Evolutionary conservation across 176 grass and related monocot genomes (phyloP).

Genomic region (Carex scoparia): DNA sequence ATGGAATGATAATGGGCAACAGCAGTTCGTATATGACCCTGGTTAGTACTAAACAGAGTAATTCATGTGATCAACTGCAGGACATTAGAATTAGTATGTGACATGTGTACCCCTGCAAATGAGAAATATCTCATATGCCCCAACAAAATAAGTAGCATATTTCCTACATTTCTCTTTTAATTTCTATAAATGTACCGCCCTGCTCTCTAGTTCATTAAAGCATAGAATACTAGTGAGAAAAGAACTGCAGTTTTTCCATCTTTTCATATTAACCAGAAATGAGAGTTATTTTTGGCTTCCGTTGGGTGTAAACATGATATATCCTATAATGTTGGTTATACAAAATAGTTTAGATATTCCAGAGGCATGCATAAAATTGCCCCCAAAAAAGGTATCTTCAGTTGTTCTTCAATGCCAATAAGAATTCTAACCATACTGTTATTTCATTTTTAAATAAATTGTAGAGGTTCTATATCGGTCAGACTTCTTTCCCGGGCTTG

Average conservation of each 20-base stretch:
- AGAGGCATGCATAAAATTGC: neutral
- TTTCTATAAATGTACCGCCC: neutral
- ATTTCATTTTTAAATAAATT: neutral
- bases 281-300: neutral
- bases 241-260: neutral
- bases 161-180: neutral
- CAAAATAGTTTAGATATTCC: neutral
- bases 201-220: conserved; percentile 6
- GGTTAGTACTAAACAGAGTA: conserved; percentile 44
- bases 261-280: neutral
- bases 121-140: neutral
- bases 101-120: neutral
- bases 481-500: conserved; percentile 98
- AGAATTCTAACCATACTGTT: conserved; percentile 27
- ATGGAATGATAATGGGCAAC: conserved; percentile 98
- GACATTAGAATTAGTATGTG: neutral
- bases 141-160: neutral
- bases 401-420: conserved; percentile 11
- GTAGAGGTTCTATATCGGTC: conserved; percentile 91
- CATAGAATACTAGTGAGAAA: neutral
- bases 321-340: neutral
- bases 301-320: neutral
- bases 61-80: neutral
- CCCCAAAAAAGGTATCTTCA: neutral
- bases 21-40: conserved; percentile 82